These are phyloP conservation scores for Leccinum uliginosum DNA, from an alignment of 768 basidiomycete genomes.

Conservation along the genomic window DNA sequence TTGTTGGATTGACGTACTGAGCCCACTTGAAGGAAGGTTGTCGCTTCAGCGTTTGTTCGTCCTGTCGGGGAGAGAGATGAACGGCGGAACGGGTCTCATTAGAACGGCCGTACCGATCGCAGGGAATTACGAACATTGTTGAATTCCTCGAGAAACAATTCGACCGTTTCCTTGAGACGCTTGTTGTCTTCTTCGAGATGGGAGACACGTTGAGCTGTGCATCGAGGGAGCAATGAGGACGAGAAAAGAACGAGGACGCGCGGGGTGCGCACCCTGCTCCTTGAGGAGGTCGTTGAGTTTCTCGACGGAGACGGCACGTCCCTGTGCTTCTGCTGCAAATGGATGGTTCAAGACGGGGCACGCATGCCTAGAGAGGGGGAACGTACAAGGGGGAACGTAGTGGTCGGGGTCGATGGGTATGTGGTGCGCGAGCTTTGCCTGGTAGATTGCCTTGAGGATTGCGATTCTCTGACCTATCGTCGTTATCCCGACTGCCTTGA, in stretches of 20 bases:
- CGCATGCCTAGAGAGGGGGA: neutral
- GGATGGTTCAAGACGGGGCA: neutral
- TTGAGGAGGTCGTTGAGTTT: slow-evolving; percentile 61
- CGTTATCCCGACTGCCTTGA: slow-evolving; percentile 84
- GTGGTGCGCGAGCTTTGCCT: slow-evolving; percentile 77
- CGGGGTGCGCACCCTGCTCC: slow-evolving; percentile 59
- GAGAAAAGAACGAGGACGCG: neutral
- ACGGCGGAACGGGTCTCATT: slow-evolving; percentile 1
- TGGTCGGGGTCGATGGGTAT: slow-evolving; percentile 80
- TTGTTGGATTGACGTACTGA: slow-evolving; percentile 66
- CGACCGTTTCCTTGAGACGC: slow-evolving; percentile 57
- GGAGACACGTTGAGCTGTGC: slow-evolving; percentile 63
- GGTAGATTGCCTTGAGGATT: slow-evolving; percentile 90
- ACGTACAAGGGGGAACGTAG: slow-evolving; percentile 86
- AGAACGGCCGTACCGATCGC: slow-evolving; percentile 14
- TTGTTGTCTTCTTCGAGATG: slow-evolving; percentile 76
- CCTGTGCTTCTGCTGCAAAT: slow-evolving; percentile 53
- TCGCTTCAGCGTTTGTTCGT: slow-evolving; percentile 50
- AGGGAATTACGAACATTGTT: slow-evolving; percentile 36
- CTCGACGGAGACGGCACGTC: slow-evolving; percentile 56
- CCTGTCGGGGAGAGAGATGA: slow-evolving; percentile 21
- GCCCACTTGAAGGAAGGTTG: slow-evolving; percentile 91
- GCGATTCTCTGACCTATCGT: slow-evolving; percentile 89
- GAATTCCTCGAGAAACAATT: slow-evolving; percentile 65
- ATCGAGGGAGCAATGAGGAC: slow-evolving; percentile 4